phyloP scores from a whole-genome alignment of 495 filamentous ascomycete species.

The Chlorociboria aeruginascens region DNA sequence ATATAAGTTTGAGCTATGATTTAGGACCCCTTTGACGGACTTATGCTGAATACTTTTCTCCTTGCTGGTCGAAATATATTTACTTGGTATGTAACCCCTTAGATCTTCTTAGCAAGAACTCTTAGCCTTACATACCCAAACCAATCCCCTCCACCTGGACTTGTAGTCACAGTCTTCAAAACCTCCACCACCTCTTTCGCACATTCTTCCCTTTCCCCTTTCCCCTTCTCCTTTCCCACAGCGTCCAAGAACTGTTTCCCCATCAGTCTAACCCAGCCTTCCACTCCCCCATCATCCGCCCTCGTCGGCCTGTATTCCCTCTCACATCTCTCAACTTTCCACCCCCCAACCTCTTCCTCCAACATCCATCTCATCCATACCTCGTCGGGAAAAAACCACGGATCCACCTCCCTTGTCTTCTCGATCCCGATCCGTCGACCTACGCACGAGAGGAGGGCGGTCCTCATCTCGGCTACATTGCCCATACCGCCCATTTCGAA shows the following conservation, averaged over 20 bases:
- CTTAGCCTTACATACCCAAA: constrained; percentile 65
- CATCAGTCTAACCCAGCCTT: constrained; percentile 61
- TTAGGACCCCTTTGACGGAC: no score
- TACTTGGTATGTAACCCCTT: neutral
- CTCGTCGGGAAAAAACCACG: constrained; percentile 69
- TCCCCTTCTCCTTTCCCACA: constrained; percentile 31
- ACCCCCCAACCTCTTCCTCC: constrained; percentile 36
- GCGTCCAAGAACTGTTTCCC: constrained; percentile 43
- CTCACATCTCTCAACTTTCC: constrained; percentile 48
- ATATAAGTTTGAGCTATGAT: no score
- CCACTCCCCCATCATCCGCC: constrained; percentile 44
- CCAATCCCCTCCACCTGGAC: constrained; percentile 44
- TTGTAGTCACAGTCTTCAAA: constrained; percentile 40
- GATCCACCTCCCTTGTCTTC: constrained; percentile 35
- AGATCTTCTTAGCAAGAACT: constrained; percentile 45
- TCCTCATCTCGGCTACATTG: constrained; percentile 52
- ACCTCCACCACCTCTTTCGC: constrained; percentile 46
- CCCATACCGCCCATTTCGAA: constrained; percentile 69
- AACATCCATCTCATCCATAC: constrained; percentile 33
- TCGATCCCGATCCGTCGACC: constrained; percentile 39
- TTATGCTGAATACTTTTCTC: no score
- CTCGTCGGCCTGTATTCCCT: constrained; percentile 51
- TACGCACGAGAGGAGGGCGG: constrained; percentile 41
- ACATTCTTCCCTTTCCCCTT: constrained; percentile 43
- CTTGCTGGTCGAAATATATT: no score